Evolutionary conservation across 2,329 filamentous ascomycete genomes (phyloP).

Genomic region (Neofusicoccum ribis): DNA sequence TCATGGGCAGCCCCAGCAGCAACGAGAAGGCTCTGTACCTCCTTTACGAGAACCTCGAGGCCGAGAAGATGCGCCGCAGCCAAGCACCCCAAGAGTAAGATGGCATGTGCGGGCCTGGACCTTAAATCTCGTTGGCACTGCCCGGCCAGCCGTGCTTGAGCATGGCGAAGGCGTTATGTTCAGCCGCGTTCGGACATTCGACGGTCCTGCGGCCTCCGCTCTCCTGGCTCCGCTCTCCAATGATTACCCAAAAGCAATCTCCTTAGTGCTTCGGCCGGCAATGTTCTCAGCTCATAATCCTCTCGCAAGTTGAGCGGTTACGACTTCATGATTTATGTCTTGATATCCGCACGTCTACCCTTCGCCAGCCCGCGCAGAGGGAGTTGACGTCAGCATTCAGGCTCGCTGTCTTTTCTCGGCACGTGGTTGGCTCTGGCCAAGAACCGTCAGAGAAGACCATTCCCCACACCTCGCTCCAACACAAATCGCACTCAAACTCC

Average conservation of each 20-base stretch:
- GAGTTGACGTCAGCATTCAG: constrained; percentile 27
- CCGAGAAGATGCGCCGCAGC: constrained; percentile 97
- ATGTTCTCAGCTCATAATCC: constrained; percentile 34
- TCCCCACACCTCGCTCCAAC: constrained; percentile 16
- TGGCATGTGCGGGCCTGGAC: not conserved
- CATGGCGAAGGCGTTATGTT: constrained; percentile 17
- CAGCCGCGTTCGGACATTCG: constrained; percentile 18
- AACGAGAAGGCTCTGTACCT: constrained; percentile 97
- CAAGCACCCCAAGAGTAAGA: constrained; percentile 64
- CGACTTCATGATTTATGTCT: constrained; percentile 45
- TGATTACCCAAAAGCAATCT: constrained; percentile 33
- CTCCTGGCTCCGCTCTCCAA: constrained; percentile 15
- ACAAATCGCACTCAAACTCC: constrained; percentile 18
- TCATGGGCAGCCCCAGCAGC: constrained; percentile 89
- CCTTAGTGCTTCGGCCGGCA: constrained; percentile 34
- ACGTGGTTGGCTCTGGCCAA: constrained; percentile 3
- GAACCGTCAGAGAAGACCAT: constrained; percentile 3
- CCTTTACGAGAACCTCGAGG: constrained; percentile 97
- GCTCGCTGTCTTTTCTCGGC: constrained; percentile 27
- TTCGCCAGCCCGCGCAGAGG: constrained; percentile 26
- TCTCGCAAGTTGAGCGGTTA: constrained; percentile 43
- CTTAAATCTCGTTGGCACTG: not conserved
- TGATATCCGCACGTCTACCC: constrained; percentile 35
- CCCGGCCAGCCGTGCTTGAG: constrained; percentile 2
- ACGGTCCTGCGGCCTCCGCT: constrained; percentile 18